Base-by-base conservation (phyloP, 2,329 filamentous ascomycete species). In the Colletotrichum brevisporum region DNA sequence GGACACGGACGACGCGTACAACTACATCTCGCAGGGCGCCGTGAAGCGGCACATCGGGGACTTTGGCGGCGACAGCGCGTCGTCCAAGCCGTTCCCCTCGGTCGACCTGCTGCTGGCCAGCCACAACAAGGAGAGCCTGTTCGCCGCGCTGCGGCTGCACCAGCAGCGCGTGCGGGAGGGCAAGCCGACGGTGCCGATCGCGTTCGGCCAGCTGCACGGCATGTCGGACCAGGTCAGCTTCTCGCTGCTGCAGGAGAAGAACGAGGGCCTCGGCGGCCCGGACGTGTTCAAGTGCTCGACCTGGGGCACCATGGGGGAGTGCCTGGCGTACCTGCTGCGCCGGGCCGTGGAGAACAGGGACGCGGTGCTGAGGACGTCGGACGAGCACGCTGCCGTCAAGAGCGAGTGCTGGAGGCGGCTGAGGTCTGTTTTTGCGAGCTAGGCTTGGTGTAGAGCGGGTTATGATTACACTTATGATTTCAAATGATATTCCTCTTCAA, bases 221-320 rank as follows among this genome's bases (percentile, higher is more conserved):
- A 89, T 89, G 87, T 85, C 86, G 3, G 87, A 89, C 65, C 85
- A 88, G 70, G 83, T 89, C 45, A 85, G 82, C 60, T 86, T 86
- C 73, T 77, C 80, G 5, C 78, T 89, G 0, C 78, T 89, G 10
- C 79, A 83, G 45, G 66, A 75, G 27, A 80, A 79, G 69, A 70
- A 73, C 10, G 74, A 73, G 1, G 70, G 67, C 16, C 67, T 64
- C 50, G 56, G 67, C 12, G 69, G 71, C 1, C 78, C 78, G 0
- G 75, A 78, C 18, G 81, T 82, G 2, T 82, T 76, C 72, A 83
- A 83, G 72, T 83, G 80, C 63, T 77, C 78, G 31, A 82, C 79
- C 2, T 83, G 81, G 81, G 81, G 81, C 8, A 78, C 73, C 2
- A 53, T 83, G 52, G 74, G 73, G 6, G 81, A 83, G 71, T 83